Conservation (phyloP, 2,329 filamentous ascomycete species). For the Trichoderma afroharzianum region DNA sequence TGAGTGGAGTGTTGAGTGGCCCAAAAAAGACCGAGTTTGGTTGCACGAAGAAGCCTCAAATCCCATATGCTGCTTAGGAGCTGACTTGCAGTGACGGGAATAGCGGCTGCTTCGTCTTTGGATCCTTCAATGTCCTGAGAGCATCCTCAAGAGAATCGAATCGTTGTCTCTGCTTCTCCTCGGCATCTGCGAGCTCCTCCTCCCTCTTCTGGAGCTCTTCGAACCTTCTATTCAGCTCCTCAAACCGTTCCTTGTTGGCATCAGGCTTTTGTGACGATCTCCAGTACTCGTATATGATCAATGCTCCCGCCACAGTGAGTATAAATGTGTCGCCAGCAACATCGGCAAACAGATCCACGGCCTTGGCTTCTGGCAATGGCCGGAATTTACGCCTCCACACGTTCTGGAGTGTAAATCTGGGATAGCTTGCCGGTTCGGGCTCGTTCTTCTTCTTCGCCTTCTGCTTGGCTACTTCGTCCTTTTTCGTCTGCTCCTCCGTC, state of each 20-base stretch:
- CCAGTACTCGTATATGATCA: slow-evolving; percentile 62
- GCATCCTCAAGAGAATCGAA: slow-evolving; percentile 53
- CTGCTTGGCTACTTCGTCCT: slow-evolving; percentile 47
- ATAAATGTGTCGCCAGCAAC: slow-evolving; percentile 63
- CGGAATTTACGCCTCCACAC: slow-evolving; percentile 62
- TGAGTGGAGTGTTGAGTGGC: slow-evolving; percentile 1
- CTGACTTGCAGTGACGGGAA: slow-evolving; percentile 37
- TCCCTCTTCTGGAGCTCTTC: slow-evolving; percentile 49
- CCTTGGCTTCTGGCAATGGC: slow-evolving; percentile 60
- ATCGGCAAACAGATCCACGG: slow-evolving; percentile 64
- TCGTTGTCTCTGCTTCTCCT: slow-evolving; percentile 45
- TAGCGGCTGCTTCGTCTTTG: slow-evolving; percentile 54
- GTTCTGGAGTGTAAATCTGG: slow-evolving; percentile 38
- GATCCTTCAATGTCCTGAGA: slow-evolving; percentile 49
- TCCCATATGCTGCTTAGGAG: neutral
- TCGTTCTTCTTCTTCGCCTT: slow-evolving; percentile 35
- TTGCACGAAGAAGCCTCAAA: neutral
- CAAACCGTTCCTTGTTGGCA: slow-evolving; percentile 50
- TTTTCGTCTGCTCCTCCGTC: slow-evolving; percentile 57
- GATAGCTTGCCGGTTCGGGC: neutral
- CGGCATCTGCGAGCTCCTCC: slow-evolving; percentile 44
- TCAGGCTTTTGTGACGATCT: slow-evolving; percentile 59
- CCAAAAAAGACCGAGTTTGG: neutral
- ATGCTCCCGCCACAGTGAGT: slow-evolving; percentile 51
- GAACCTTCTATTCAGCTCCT: slow-evolving; percentile 45